Base-by-base conservation (phyloP, 148 eudicot species). In the Simmondsia chinensis region DNA sequence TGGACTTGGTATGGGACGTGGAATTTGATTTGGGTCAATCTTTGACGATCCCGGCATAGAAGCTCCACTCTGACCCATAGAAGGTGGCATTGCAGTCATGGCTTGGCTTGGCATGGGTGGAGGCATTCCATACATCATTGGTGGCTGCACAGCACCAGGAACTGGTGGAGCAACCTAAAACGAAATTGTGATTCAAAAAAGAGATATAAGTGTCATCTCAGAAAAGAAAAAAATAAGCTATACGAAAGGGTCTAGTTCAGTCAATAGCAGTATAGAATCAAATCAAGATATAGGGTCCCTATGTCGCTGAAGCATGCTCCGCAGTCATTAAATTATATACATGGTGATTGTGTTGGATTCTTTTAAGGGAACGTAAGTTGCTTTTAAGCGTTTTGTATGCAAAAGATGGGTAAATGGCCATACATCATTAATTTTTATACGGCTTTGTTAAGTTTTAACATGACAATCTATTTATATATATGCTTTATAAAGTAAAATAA, bases 21-120 rank as follows among this genome's bases (percentile, higher is more conserved):
- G 97, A 71, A 89, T 89, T 59, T 89, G 93, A 38, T 70, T 81
- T 35, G 95, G 87, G 66, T 89, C 95, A 59, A 89, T 74, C 75
- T 74, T 89, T 14, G 85, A 77, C 50, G 78, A 68, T 37, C 71
- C 76, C 11, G 64, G 48, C 62, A 59, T 57, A 13, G 72, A 46
- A 33, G 73, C 55, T 46, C 80, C 82, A 40, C 63, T 51, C 40
- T 75, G 83, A 57, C 72, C 61, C 73, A 75, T 50, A 59, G 64
- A 70, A 41, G 94, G 65, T n/a, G 80, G 68, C 54, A 67, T 63
- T 32, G 60, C 42, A 46, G 70, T 69, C 83, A 78, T 71, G 41
- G 70, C 65, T 49, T 88, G 94, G 67, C 58, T 64, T 27, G 74
- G 65, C 46, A 60, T 27, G 21, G 70, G 66, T 6, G 81, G 88